Percentiles rank a stretch among this genome's conserved stretches.
Conservation (phyloP, 768 basidiomycete genomes). For the Pisolithus sp. region DNA sequence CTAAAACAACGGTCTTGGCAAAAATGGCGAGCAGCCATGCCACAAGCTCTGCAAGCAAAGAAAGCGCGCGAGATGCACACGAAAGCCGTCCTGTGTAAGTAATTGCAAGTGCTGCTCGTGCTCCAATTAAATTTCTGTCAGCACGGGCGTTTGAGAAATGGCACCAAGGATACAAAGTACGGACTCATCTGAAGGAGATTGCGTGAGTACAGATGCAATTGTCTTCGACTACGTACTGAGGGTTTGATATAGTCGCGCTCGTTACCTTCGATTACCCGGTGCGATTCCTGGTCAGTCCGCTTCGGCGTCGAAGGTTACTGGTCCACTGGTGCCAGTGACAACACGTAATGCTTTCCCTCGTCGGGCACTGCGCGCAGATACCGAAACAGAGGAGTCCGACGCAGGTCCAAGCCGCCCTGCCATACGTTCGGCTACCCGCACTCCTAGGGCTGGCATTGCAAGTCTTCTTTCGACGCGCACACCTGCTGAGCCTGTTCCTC, state of each 20-base stretch:
- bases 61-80: conserved; percentile 59
- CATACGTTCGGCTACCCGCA: conserved; percentile 21
- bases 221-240: conserved; percentile 21
- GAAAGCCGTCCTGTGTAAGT: conserved; percentile 52
- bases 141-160: conserved; percentile 60
- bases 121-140: conserved; percentile 6
- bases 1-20: conserved; percentile 57
- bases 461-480: conserved; percentile 33
- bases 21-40: conserved; percentile 64
- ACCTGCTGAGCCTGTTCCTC: conserved; percentile 20
- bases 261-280: conserved; percentile 71
- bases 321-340: conserved; percentile 19
- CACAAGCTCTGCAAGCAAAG: conserved; percentile 58
- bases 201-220: conserved; percentile 50
- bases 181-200: conserved; percentile 71
- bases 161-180: conserved; percentile 62
- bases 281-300: conserved; percentile 35
- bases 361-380: conserved; percentile 18
- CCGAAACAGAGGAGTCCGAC: conserved; percentile 28
- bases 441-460: conserved; percentile 29
- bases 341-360: conserved; percentile 28
- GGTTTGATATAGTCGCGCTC: conserved; percentile 53
- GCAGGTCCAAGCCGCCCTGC: conserved; percentile 20
- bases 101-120: background rate
- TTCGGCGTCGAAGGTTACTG: conserved; percentile 24